Conservation (phyloP, 1,139 yeast species). For the Geotrichum macrosporum region DNA sequence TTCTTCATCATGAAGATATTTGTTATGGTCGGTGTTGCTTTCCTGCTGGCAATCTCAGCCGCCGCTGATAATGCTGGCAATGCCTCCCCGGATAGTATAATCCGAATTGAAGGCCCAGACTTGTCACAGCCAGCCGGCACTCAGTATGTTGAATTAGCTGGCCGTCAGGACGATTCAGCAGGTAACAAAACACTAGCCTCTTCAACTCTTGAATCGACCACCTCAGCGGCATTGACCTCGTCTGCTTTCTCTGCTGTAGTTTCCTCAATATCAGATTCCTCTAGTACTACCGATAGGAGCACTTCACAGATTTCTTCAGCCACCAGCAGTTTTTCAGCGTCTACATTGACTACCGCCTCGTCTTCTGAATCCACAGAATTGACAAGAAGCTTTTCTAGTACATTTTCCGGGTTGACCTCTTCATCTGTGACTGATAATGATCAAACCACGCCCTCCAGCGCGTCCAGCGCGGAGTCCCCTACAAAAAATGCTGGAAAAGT, state of each 20-base stretch:
- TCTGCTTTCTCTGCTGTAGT: not conserved
- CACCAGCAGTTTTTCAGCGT: not conserved
- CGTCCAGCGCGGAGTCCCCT: slow-evolving; percentile 5
- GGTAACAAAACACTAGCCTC: not conserved
- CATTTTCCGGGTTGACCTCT: not conserved
- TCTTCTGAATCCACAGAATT: not conserved
- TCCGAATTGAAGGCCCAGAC: slow-evolving; percentile 1
- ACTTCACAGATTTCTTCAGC: not conserved
- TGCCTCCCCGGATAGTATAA: too few species aligned
- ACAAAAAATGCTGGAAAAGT: slow-evolving; percentile 4
- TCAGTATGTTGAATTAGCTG: not conserved
- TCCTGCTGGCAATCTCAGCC: too few species aligned
- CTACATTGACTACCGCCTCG: not conserved
- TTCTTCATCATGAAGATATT: too few species aligned
- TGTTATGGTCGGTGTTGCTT: too few species aligned
- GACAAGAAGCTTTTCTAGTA: not conserved
- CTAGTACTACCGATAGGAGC: too few species aligned
- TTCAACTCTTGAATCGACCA: not conserved
- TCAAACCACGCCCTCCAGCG: not conserved
- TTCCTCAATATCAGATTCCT: not conserved
- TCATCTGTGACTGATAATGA: slow-evolving; percentile 4
- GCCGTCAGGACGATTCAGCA: slow-evolving; percentile 8
- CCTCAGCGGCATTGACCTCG: not conserved
- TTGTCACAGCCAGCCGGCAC: not conserved
- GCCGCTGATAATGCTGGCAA: too few species aligned